phyloP scores from a whole-genome alignment of 192 early-diverging fungal genomes.

The Entomortierella beljakovae region DNA sequence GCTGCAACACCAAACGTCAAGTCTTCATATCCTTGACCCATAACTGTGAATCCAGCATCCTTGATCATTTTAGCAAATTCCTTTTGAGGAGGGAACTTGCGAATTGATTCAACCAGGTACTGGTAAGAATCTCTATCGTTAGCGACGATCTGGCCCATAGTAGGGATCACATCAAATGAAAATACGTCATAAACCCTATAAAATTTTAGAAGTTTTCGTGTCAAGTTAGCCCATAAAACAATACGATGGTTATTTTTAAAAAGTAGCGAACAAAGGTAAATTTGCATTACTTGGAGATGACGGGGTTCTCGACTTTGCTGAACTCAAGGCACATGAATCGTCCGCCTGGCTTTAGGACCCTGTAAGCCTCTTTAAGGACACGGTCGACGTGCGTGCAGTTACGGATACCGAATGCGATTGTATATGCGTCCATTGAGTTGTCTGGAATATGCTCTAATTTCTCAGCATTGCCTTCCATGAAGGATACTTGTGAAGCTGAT shows the following conservation, averaged over 20 bases:
- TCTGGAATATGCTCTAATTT: conserved; percentile 78
- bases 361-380: conserved; percentile 90
- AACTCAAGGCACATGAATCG: conserved; percentile 98
- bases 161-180: conserved; percentile 95
- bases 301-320: conserved; percentile 87
- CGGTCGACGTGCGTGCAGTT: conserved; percentile 95
- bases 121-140: conserved; percentile 93
- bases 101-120: conserved; percentile 97
- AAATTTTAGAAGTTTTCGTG: too few species aligned
- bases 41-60: conserved; percentile 88
- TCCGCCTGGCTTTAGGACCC: conserved; percentile 95
- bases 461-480: conserved; percentile 93
- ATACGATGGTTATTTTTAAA: not conserved
- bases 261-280: not conserved
- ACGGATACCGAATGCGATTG: conserved; percentile 98
- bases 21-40: conserved; percentile 92
- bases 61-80: conserved; percentile 93
- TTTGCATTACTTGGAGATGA: conserved; percentile 76
- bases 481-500: conserved; percentile 71
- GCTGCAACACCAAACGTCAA: conserved; percentile 98
- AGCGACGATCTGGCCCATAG: conserved; percentile 87
- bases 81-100: conserved; percentile 90
- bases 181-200: conserved; percentile 89
- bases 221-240: too few species aligned
- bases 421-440: conserved; percentile 90